Percentiles rank a stretch among this genome's conserved stretches.
Evolutionary conservation across 2,329 filamentous ascomycete species (phyloP).

Genomic region (Aspergillus alliaceus): DNA sequence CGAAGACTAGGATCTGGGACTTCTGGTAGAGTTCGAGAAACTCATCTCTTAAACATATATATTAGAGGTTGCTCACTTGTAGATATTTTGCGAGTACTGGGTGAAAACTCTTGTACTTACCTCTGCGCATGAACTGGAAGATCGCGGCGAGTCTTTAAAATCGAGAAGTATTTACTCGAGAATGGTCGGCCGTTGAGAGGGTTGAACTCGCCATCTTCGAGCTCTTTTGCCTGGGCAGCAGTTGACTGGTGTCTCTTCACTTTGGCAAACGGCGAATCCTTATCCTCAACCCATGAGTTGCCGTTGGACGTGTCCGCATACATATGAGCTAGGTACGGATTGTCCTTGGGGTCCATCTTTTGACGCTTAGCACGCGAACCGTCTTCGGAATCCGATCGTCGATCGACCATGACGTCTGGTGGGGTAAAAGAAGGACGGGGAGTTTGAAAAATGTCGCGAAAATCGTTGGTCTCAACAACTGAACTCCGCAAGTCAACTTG

Average conservation of each 20-base stretch:
- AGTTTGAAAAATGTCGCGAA: not conserved
- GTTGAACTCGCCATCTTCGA: conserved; percentile 79
- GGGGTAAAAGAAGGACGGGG: conserved; percentile 11
- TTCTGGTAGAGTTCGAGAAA: conserved; percentile 92
- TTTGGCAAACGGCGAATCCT: conserved; percentile 57
- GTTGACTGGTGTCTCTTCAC: conserved; percentile 81
- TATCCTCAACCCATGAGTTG: conserved; percentile 24
- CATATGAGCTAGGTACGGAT: conserved; percentile 92
- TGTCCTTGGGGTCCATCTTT: conserved; percentile 60
- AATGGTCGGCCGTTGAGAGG: conserved; percentile 79
- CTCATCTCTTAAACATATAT: conserved; percentile 64
- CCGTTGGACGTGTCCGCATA: conserved; percentile 57
- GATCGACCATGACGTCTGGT: conserved; percentile 54
- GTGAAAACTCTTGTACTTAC: conserved; percentile 44
- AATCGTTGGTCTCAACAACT: conserved; percentile 19
- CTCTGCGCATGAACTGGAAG: conserved; percentile 91
- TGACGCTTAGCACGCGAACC: conserved; percentile 55
- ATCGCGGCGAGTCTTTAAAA: conserved; percentile 78
- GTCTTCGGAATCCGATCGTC: conserved; percentile 54
- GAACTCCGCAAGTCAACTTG: not conserved
- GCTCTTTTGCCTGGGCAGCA: conserved; percentile 67
- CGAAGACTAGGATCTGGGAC: conserved; percentile 94
- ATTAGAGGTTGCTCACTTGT: not conserved
- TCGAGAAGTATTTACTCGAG: conserved; percentile 83
- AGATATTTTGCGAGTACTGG: not conserved